phyloP scores from a whole-genome alignment of 495 filamentous ascomycete species.

The Trichoderma parareesei region DNA sequence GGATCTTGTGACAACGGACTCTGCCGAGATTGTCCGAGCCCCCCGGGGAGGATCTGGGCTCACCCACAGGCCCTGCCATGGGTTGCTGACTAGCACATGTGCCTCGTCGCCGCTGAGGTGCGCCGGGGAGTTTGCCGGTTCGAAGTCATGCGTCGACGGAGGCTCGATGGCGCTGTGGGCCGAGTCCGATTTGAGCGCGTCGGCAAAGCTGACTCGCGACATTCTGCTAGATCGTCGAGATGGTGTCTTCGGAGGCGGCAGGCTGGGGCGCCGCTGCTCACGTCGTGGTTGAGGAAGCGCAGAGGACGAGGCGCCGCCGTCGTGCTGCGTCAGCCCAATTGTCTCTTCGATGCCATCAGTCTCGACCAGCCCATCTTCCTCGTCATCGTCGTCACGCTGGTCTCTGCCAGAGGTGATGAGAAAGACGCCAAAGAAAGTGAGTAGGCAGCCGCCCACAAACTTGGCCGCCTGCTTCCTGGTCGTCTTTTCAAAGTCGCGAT shows the following conservation, averaged over 20 bases:
- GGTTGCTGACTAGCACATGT: not conserved
- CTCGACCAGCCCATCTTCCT: constrained; percentile 45
- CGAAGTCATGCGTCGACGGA: not conserved
- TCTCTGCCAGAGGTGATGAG: constrained; percentile 71
- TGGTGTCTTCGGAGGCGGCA: constrained; percentile 18
- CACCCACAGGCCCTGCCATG: not conserved
- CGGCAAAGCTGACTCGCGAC: constrained; percentile 30
- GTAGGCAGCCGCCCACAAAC: constrained; percentile 77
- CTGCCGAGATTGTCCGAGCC: constrained; percentile 25
- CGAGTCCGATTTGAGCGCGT: constrained; percentile 14
- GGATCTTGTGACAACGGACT: constrained; percentile 21
- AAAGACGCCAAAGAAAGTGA: constrained; percentile 93
- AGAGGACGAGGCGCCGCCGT: not conserved
- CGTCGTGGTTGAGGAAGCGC: constrained; percentile 6
- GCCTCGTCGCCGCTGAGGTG: constrained; percentile 1
- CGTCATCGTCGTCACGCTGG: constrained; percentile 27
- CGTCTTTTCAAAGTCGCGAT: constrained; percentile 85
- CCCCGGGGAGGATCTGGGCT: constrained; percentile 12
- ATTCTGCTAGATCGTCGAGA: constrained; percentile 30
- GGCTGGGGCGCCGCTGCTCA: constrained; percentile 13
- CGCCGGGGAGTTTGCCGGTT: not conserved
- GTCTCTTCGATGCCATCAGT: constrained; percentile 47
- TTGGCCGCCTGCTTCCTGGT: constrained; percentile 60
- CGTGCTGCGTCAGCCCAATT: constrained; percentile 27
- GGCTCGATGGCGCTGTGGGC: constrained; percentile 15